Evolutionary conservation across 495 filamentous ascomycete genomes (phyloP), one percentile per base, ranked within the genome.

Genomic region (Aspergillus kassunensis): DNA sequence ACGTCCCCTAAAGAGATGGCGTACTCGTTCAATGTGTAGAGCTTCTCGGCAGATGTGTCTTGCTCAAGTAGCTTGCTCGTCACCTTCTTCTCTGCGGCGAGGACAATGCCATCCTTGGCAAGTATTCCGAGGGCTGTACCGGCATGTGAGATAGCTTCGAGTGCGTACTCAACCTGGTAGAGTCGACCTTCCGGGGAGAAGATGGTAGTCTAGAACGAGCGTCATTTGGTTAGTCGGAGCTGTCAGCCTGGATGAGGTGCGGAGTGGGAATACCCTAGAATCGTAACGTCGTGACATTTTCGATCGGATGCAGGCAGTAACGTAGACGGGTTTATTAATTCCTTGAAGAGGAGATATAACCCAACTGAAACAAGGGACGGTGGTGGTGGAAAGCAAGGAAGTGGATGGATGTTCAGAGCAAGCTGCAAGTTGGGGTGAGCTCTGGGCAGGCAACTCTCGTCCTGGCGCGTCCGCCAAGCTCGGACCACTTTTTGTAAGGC

Each of bases 51-150:
- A 23, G 91, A 96, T 46, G 95, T 98, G 74, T 98, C 93, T 80
- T 98, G 93, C 80, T 98, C 93, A 64, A 98, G 76, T 63, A 98
- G 81, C 82, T 97, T 98, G 77, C 92, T 97, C 50, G 93, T 98
- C 60, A 98, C 93, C 77, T 98, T 98, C 70, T 93, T 84, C 82
- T 98, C 93, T n/a, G 93, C 93, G 40, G 93, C 93, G 44, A 98
- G 83, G 52, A 98, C 93, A 66, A 98, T 98, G 63, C 93, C 93
- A 83, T 98, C 93, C 70, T 91, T 90, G 47, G 93, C 92, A 55
- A 98, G 80, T 62, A 98, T 96, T 42, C 93, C 93, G 54, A 98
- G 82, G 53, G 93, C 93, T 19, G 93, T 98, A 51, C 93, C 93
- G 55, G 93, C 93, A 63, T 98, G 95, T 41, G 95, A 97, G 65